Evolutionary conservation across 106 monocot species (phyloP).

Genomic region (Xerophyta viscosa): DNA sequence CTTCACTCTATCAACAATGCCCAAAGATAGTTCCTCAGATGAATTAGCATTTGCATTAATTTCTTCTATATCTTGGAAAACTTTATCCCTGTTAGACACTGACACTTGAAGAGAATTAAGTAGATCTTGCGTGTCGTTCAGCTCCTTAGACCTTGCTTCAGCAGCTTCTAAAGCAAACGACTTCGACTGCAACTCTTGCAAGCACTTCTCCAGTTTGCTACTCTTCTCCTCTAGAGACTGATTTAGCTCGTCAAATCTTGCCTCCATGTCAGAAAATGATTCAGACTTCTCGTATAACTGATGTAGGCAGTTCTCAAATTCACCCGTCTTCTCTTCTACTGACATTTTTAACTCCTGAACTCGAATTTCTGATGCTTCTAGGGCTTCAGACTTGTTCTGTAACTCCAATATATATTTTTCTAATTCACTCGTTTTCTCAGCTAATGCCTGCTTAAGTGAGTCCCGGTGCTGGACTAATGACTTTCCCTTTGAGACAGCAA

Average conservation of each 20-base stretch:
- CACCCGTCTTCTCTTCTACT: conserved; percentile 40
- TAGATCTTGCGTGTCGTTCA: conserved; percentile 25
- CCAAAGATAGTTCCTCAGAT: conserved; percentile 35
- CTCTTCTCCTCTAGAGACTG: conserved; percentile 38
- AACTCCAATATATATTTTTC: conserved; percentile 57
- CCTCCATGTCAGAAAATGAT: conserved; percentile 18
- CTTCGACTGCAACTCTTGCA: conserved; percentile 54
- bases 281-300: conserved; percentile 53
- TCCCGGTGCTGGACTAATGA: conserved; percentile 90
- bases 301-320: conserved; percentile 39
- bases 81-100: conserved; percentile 32
- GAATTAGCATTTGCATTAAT: conserved; percentile 21
- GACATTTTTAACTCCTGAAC: conserved; percentile 32
- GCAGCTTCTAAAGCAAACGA: conserved; percentile 31
- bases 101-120: conserved; percentile 51
- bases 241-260: conserved; percentile 16
- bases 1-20: conserved; percentile 35
- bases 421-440: conserved; percentile 58
- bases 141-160: conserved; percentile 30
- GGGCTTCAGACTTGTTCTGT: conserved; percentile 51
- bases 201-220: conserved; percentile 42
- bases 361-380: conserved; percentile 31
- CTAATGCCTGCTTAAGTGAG: conserved; percentile 70
- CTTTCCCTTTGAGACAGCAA: conserved; percentile 93
- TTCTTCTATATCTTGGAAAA: conserved; percentile 52